Evolutionary conservation across 768 basidiomycete species (phyloP), one percentile per base, ranked within the genome.

Genomic region (Podaxis carcinomalis): DNA sequence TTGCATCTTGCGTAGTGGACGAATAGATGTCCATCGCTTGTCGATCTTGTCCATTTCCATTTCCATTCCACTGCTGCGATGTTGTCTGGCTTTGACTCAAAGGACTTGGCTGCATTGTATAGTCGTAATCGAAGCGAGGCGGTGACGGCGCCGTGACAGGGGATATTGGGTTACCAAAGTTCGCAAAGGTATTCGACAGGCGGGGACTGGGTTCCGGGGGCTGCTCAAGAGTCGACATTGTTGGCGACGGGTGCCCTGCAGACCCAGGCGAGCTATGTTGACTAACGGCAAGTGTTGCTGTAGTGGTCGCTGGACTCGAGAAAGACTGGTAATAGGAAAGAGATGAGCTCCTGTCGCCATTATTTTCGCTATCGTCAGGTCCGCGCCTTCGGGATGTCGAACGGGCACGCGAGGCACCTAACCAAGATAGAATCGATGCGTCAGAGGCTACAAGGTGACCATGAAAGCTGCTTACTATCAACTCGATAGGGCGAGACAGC

Each of bases 221-320:
- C 51, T 28, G 72, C 58, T 84, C 84, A 42, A 78, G 67, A 11
- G 74, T 75, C 23, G 85, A 75, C 69, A 82, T 83, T 5, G 85
- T 75, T 14, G 90, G 90, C 2, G 90, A 92, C 2, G 90, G 88
- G 27, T 88, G 73, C 70, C 87, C 86, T 13, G 78, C 83, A 11
- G 90, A 92, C 2, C 84, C 83, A 1, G 90, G 90, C 13, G 90
- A 92, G 68, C 90, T 88, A 66, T 90, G 89, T 6, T 85, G 79
- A 68, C 88, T 90, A 9, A 81, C 74, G 16, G 78, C 73, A 53
- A 66, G 46, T 39, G 58, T 13, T 28, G 42, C 46, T 51, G 53
- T 32, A 14, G 75, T 68, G 25, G 78, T 74, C 5, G 77, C 77
- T 9, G 86, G 84, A 59, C 82, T 83, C 3, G 83, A 77, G 66